Percentiles rank a stretch among this genome's conserved stretches.
phyloP scores from a whole-genome alignment of 495 filamentous ascomycete genomes.

The Aspergillus ellipticus region DNA sequence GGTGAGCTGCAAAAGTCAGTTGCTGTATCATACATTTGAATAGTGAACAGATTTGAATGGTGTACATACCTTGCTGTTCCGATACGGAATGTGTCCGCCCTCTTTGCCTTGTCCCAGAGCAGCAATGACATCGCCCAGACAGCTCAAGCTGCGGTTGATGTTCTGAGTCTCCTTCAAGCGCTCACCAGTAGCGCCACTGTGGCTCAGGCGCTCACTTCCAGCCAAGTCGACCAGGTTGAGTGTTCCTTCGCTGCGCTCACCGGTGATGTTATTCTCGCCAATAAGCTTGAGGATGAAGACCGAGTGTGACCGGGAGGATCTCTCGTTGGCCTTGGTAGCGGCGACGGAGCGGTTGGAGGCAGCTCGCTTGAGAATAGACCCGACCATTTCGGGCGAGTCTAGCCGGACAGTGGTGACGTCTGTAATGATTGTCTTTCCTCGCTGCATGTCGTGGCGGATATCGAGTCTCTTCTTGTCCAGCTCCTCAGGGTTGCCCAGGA shows the following conservation, averaged over 20 bases:
- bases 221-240: conserved; percentile 96
- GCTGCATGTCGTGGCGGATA: conserved; percentile 79
- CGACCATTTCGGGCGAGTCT: conserved; percentile 74
- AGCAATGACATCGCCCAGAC: conserved; percentile 91
- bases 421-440: conserved; percentile 78
- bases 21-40: conserved; percentile 5
- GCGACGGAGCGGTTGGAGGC: conserved; percentile 84
- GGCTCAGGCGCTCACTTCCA: conserved; percentile 85
- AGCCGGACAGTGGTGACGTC: conserved; percentile 76
- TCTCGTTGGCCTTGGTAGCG: conserved; percentile 93
- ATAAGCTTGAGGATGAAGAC: conserved; percentile 92
- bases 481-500: conserved; percentile 74
- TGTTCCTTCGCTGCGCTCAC: conserved; percentile 84
- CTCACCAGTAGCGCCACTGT: conserved; percentile 78
- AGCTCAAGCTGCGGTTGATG: conserved; percentile 91
- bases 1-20: conserved; percentile 59
- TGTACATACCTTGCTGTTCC: conserved; percentile 81
- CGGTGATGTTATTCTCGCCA: conserved; percentile 75
- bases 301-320: conserved; percentile 88
- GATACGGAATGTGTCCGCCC: conserved; percentile 84
- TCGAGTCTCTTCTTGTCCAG: conserved; percentile 86
- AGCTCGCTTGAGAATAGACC: conserved; percentile 72
- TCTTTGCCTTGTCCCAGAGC: conserved; percentile 83
- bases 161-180: conserved; percentile 91
- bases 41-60: background rate